Evolutionary conservation across 164 flowering plant species (phyloP).

Genomic region (Saururus chinensis): DNA sequence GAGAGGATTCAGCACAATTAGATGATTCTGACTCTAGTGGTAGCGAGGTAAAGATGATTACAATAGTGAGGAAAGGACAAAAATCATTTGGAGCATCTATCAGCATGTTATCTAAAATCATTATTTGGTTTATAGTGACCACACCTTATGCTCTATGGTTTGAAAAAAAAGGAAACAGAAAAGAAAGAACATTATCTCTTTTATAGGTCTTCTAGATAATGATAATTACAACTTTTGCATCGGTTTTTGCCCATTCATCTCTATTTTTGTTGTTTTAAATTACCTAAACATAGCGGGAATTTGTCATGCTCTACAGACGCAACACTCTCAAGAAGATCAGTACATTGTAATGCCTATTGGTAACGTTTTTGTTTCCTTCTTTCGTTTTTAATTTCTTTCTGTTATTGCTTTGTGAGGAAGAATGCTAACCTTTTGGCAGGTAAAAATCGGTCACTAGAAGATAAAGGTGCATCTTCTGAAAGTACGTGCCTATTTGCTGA

Average conservation of each 20-base stretch:
- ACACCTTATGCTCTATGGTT: no score
- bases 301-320: slow-evolving; percentile 28
- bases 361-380: slow-evolving; percentile 12
- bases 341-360: slow-evolving; percentile 66
- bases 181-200: no score
- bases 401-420: neutral
- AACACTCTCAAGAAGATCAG: slow-evolving; percentile 39
- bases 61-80: no score
- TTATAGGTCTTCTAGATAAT: no score
- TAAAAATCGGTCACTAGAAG: neutral
- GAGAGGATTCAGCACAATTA: slow-evolving; percentile 46
- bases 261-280: no score
- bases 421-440: neutral
- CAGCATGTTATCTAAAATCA: neutral
- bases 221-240: no score
- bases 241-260: no score
- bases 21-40: slow-evolving; percentile 56
- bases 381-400: neutral
- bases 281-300: no score
- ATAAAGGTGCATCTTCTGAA: neutral
- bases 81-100: no score
- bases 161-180: no score
- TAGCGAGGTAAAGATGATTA: slow-evolving; percentile 43
- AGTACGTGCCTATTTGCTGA: neutral
- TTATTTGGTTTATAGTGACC: no score